Conservation (phyloP, 208 protist genomes). For the Wallacemonas sp. region DNA sequence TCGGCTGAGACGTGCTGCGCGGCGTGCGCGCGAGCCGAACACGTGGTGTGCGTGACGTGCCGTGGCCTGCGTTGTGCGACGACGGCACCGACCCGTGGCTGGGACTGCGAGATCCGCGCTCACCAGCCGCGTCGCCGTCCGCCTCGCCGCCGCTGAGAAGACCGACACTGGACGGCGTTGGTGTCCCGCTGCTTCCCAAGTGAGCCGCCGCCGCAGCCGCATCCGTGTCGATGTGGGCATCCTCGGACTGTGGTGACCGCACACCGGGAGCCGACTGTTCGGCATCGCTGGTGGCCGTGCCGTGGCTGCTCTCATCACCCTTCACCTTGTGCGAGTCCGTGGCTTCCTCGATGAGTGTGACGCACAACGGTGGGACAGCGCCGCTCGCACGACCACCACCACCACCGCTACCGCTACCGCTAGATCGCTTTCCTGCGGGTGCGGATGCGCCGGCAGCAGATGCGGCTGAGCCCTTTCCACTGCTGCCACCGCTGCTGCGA, state of each 20-base stretch:
- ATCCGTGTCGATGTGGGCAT: neutral
- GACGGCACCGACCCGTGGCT: neutral
- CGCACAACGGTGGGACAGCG: neutral
- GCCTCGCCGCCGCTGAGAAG: neutral
- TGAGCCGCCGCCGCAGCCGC: neutral
- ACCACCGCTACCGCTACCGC: neutral
- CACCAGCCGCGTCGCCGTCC: neutral
- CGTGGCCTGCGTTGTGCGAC: neutral
- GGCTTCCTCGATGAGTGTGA: neutral
- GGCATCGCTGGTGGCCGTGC: too few relatives aligned
- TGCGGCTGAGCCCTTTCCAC: too few relatives aligned
- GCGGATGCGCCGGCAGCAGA: too few relatives aligned
- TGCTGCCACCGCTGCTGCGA: neutral
- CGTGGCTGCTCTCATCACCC: too few relatives aligned
- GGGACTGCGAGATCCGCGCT: too few relatives aligned
- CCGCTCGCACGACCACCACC: neutral
- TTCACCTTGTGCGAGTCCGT: too few relatives aligned
- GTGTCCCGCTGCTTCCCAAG: neutral
- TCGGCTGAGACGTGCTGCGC: slow-evolving; percentile 1
- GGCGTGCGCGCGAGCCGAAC: slow-evolving; percentile 4
- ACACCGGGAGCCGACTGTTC: too few relatives aligned
- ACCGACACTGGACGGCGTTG: neutral
- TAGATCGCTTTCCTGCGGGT: neutral
- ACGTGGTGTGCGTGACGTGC: slow-evolving; percentile 1
- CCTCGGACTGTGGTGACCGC: too few relatives aligned